phyloP scores from a whole-genome alignment of 2,329 filamentous ascomycete genomes.

The Colletotrichum lupini region DNA sequence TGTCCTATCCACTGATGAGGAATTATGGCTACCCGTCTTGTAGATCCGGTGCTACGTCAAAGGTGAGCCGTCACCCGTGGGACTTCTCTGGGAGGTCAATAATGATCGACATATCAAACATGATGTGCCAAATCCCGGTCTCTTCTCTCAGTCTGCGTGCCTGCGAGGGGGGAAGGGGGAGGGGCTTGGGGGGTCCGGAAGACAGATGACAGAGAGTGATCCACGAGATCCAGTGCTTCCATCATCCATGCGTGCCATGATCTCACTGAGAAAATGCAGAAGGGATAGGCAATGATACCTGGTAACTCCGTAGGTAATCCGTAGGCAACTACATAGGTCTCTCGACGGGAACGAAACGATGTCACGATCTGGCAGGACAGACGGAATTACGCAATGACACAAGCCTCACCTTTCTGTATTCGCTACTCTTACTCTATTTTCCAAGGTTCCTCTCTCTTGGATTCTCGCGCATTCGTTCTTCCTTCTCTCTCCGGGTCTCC shows the following conservation, averaged over 20 bases:
- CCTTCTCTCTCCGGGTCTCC: neutral
- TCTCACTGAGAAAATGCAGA: too few relatives aligned
- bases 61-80: neutral
- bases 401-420: too few relatives aligned
- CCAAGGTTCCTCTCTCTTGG: too few relatives aligned
- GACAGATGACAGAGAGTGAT: neutral
- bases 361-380: neutral
- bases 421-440: too few relatives aligned
- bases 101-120: slow-evolving; percentile 9
- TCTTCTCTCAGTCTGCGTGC: neutral
- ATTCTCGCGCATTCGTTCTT: neutral
- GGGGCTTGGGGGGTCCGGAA: neutral
- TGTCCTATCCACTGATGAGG: neutral
- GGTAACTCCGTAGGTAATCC: neutral
- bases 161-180: neutral
- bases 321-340: neutral
- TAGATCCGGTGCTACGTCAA: slow-evolving; percentile 3
- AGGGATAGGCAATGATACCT: neutral
- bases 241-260: neutral
- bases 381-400: neutral
- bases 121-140: neutral
- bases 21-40: slow-evolving; percentile 3
- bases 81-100: neutral
- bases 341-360: neutral
- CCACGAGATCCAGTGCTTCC: neutral